Evolutionary conservation across 139 green algal genomes (phyloP).

Genomic region (Dunaliella sp.): DNA sequence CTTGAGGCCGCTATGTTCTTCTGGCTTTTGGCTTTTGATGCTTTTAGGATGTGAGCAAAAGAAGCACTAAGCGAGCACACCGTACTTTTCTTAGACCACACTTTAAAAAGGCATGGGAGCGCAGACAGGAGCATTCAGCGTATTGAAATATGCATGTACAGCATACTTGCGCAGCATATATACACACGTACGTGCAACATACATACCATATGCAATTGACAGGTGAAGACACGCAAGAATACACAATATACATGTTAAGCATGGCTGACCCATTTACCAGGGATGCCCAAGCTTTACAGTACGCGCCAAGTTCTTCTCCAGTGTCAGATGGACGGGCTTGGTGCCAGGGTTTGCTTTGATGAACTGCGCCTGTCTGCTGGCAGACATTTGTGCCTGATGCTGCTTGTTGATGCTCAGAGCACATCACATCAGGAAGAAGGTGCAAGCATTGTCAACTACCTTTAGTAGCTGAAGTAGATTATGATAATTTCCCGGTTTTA

Average conservation of each 20-base stretch:
- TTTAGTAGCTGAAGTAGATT: neutral
- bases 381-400: too few relatives aligned
- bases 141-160: neutral
- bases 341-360: neutral
- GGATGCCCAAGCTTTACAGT: conserved; percentile 44
- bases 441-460: too few relatives aligned
- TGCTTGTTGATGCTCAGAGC: too few relatives aligned
- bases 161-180: too few relatives aligned
- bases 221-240: too few relatives aligned
- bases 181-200: too few relatives aligned
- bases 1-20: neutral
- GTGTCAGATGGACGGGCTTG: conserved; percentile 48
- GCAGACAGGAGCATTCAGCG: too few relatives aligned
- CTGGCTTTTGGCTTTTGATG: neutral
- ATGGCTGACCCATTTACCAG: too few relatives aligned
- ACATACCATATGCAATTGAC: too few relatives aligned
- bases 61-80: neutral
- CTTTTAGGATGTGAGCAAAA: neutral
- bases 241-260: too few relatives aligned
- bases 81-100: neutral
- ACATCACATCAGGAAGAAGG: too few relatives aligned
- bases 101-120: neutral
- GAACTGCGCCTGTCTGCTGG: too few relatives aligned
- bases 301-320: conserved; percentile 37
- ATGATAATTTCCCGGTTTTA: neutral